phyloP scores from a whole-genome alignment of 2,329 filamentous ascomycete genomes.

The Penicillium sp. region DNA sequence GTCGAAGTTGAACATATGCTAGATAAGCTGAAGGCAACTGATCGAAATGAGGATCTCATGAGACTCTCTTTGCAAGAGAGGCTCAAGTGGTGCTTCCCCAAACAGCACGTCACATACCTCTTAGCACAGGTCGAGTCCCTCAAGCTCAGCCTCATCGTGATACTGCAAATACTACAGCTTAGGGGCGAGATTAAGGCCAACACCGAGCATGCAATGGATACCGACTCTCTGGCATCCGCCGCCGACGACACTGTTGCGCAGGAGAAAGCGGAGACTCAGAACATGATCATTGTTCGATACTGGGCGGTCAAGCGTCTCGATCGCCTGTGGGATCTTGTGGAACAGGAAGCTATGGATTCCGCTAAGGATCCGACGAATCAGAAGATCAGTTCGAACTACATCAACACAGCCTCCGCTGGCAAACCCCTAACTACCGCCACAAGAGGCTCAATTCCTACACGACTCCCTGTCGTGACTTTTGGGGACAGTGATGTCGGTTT shows the following conservation, averaged over 20 bases:
- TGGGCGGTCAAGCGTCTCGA: constrained; percentile 43
- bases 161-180: constrained; percentile 42
- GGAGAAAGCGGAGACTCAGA: constrained; percentile 45
- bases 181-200: constrained; percentile 34
- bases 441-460: constrained; percentile 22
- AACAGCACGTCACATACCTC: constrained; percentile 44
- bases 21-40: constrained; percentile 33
- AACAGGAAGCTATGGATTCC: constrained; percentile 34
- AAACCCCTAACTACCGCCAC: constrained; percentile 16
- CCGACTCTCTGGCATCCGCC: constrained; percentile 5
- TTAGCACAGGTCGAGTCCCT: constrained; percentile 44
- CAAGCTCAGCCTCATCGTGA: constrained; percentile 43
- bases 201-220: constrained; percentile 16
- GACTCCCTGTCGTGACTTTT: constrained; percentile 32
- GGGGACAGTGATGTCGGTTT: constrained; percentile 36
- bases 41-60: constrained; percentile 25
- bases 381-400: constrained; percentile 20
- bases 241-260: constrained; percentile 37
- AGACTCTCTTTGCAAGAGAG: constrained; percentile 35
- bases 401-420: constrained; percentile 12
- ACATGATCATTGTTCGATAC: constrained; percentile 47
- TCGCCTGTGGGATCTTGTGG: constrained; percentile 38
- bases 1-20: constrained; percentile 47
- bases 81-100: constrained; percentile 45
- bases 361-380: constrained; percentile 22